A percentile compares a stretch with the other conserved stretches of the same genome.
These are phyloP conservation scores for Deuterostichococcus epilithicus DNA, from an alignment of 139 green algal species.

Conservation along the genomic window DNA sequence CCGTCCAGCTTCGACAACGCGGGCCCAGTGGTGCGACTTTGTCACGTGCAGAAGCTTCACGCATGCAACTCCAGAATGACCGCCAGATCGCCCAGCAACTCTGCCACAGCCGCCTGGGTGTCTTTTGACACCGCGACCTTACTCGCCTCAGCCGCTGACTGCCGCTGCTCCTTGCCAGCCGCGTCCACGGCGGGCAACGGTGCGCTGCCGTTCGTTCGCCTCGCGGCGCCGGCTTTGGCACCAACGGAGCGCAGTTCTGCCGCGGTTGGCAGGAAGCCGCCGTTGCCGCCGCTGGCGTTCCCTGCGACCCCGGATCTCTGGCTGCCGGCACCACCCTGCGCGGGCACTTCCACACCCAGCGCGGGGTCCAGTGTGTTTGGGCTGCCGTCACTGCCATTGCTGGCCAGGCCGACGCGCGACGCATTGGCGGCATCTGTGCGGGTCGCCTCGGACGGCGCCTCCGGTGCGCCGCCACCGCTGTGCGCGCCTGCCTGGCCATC, in stretches of 20 bases:
- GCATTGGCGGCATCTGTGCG: not conserved
- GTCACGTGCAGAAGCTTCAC: too few relatives aligned
- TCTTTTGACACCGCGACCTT: not conserved
- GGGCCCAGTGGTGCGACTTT: too few relatives aligned
- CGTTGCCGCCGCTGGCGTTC: not conserved
- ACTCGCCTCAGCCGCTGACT: not conserved
- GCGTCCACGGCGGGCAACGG: not conserved
- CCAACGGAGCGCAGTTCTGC: not conserved
- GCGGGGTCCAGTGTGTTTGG: not conserved
- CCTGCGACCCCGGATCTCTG: not conserved
- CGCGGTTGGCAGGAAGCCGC: not conserved
- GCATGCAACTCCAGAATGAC: not conserved
- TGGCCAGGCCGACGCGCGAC: not conserved
- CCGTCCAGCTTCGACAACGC: too few relatives aligned
- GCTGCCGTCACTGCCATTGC: not conserved
- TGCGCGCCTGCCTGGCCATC: too few relatives aligned
- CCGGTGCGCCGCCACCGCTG: too few relatives aligned
- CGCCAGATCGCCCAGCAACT: not conserved
- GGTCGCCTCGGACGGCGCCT: not conserved
- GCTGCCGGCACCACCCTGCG: too few relatives aligned
- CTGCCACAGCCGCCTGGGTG: not conserved
- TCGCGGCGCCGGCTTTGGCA: not conserved
- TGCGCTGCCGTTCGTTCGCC: not conserved
- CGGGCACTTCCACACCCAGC: not conserved
- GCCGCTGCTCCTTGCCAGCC: not conserved